Percentiles rank a stretch among this genome's conserved stretches.
Conservation (phyloP, 345 rosid species). For the Heritiera fomes region DNA sequence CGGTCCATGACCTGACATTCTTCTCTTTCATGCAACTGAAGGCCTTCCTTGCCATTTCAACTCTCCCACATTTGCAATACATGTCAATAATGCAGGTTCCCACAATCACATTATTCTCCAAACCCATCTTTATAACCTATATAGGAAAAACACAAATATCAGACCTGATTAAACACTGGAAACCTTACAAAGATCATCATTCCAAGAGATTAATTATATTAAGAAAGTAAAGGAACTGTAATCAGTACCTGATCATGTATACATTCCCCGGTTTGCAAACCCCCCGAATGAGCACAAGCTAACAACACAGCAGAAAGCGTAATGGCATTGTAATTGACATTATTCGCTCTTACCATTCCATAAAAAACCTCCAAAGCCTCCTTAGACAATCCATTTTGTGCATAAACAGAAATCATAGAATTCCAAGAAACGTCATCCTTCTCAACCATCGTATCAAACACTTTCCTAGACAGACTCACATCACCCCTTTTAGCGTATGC, state of each 20-base stretch:
- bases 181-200: background rate
- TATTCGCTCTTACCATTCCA: constrained; percentile 40
- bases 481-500: constrained; percentile 76
- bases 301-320: constrained; percentile 69
- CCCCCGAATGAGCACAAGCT: constrained; percentile 77
- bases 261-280: constrained; percentile 61
- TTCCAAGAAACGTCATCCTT: constrained; percentile 79
- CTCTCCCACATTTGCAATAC: constrained; percentile 89
- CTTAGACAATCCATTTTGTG: constrained; percentile 64
- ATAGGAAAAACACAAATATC: constrained; percentile 15
- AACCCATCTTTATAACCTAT: constrained; percentile 77
- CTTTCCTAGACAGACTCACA: constrained; percentile 49
- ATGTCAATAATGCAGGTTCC: constrained; percentile 80
- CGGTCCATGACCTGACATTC: constrained; percentile 88
- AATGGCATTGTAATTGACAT: constrained; percentile 55
- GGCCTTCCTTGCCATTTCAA: constrained; percentile 61
- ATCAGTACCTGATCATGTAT: constrained; percentile 71
- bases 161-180: constrained; percentile 8
- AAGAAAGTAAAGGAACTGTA: background rate
- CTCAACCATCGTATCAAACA: constrained; percentile 65
- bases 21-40: constrained; percentile 65
- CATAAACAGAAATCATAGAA: constrained; percentile 69
- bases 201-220: background rate
- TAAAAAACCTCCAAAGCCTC: constrained; percentile 64
- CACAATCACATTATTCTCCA: constrained; percentile 58